Evolutionary conservation across 305 asterid genomes (phyloP).

Genomic region (Withania somnifera): DNA sequence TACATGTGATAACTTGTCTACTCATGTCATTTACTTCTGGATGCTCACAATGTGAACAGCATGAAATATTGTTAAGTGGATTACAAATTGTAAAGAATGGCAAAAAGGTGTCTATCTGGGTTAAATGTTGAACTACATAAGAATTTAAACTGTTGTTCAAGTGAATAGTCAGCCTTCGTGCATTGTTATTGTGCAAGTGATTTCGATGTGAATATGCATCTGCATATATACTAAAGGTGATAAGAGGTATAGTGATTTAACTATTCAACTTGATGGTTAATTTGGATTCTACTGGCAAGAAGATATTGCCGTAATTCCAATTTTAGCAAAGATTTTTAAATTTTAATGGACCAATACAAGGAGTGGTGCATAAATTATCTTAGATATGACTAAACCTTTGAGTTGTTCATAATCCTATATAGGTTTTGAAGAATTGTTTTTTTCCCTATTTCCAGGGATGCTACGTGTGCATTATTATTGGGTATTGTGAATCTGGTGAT

Average conservation of each 20-base stretch:
- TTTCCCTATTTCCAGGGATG: constrained; percentile 60
- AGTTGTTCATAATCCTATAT: neutral
- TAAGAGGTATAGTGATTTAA: neutral
- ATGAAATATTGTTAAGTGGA: neutral
- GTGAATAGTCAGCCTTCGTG: neutral
- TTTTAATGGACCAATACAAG: neutral
- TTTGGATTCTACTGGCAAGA: neutral
- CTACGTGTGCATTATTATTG: constrained; percentile 93
- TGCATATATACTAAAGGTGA: neutral
- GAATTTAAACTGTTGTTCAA: neutral
- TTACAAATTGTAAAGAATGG: neutral
- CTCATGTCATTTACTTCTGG: neutral
- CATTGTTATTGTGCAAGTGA: neutral
- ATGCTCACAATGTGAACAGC: neutral
- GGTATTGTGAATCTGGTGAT: constrained; percentile 99
- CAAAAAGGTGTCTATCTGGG: neutral
- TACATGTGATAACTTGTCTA: constrained; percentile 1
- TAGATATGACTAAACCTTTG: neutral
- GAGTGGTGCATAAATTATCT: neutral
- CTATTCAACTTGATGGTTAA: neutral
- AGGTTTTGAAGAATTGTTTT: neutral
- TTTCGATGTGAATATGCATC: neutral
- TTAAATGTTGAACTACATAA: neutral
- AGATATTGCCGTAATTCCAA: neutral
- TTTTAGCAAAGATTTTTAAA: neutral